phyloP scores from a whole-genome alignment of 345 rosid species.

The Eucalyptus regnans region DNA sequence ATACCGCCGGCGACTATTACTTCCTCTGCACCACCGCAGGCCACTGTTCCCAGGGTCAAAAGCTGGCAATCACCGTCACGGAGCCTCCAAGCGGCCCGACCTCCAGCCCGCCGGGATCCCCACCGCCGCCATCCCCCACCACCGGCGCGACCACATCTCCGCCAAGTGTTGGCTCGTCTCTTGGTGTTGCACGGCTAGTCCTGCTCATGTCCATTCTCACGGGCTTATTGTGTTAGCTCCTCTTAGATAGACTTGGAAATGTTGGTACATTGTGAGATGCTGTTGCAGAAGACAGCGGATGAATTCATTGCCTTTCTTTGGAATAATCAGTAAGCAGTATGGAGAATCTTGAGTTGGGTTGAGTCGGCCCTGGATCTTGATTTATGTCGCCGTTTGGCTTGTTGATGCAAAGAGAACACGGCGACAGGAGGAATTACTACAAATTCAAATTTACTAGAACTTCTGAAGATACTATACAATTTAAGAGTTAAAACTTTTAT shows the following conservation, averaged over 20 bases:
- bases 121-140: not conserved
- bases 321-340: not conserved
- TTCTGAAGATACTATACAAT: rapidly evolving
- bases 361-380: not conserved
- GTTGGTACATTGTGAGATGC: not conserved
- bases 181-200: not conserved
- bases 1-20: slow-evolving; percentile 19
- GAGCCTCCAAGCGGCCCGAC: not conserved
- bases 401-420: not conserved
- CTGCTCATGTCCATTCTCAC: not conserved
- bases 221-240: not conserved
- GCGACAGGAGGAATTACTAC: too few species aligned
- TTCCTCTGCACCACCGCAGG: slow-evolving; percentile 9
- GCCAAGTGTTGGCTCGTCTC: not conserved
- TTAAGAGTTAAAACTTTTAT: not conserved
- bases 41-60: slow-evolving; percentile 32
- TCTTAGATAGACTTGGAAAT: not conserved
- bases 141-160: not conserved
- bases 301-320: not conserved
- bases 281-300: not conserved
- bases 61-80: slow-evolving; percentile 5
- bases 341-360: not conserved
- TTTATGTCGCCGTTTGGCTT: not conserved
- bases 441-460: too few species aligned
- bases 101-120: not conserved